Base-by-base conservation (phyloP, 805 yeast genomes). In the Clavispora vitiphila region DNA sequence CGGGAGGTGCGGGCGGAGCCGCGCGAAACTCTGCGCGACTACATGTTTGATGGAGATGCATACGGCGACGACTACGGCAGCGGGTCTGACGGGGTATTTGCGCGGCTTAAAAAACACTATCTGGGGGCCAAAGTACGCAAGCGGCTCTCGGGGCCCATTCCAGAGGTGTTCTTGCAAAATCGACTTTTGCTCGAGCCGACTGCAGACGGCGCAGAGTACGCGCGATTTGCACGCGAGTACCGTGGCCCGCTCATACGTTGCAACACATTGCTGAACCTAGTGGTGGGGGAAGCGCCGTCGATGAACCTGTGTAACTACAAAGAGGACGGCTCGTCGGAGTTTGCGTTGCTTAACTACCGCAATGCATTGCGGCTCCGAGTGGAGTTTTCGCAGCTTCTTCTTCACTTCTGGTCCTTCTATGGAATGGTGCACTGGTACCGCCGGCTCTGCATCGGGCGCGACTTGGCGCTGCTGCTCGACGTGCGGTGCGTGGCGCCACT, bases 391-490 rank as follows among this genome's bases (percentile, higher is more conserved):
- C 75, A 69, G 47, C 27, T 66, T 15, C 54, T 67, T 16, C 51
- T 69, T 4, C 72, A 67, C 39, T 64, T 64, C 37, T 69, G 74
- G 74, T 65, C 72, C 16, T 67, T 67, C 47, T 53, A 58, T 41
- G 65, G 62, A 2, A 56, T 67, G 65, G 49, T 62, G 12, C 59
- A 63, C 35, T 69, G 75, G 75, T 61, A 43, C 49, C 54, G 71
- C 27, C 54, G 54, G 35, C 52, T 69, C 32, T 42, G 41, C 15
- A 61, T 60, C 18, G 74, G 71, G 10, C 56, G 57, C 18, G 72
- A 68, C 43, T 57, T 69, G 39, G 55, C 64, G 37, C 29, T 38
- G 16, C 63, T 65, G 7, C 38, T 62, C 30, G 72, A 67, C 37
- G 40, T 34, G 14, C 50, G 69, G 35, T 38, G 34, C 16, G 40